Percentiles rank a stretch among this genome's conserved stretches.
phyloP scores from a whole-genome alignment of 2,329 filamentous ascomycete species.

The Pseudocercospora pini-densiflorae region DNA sequence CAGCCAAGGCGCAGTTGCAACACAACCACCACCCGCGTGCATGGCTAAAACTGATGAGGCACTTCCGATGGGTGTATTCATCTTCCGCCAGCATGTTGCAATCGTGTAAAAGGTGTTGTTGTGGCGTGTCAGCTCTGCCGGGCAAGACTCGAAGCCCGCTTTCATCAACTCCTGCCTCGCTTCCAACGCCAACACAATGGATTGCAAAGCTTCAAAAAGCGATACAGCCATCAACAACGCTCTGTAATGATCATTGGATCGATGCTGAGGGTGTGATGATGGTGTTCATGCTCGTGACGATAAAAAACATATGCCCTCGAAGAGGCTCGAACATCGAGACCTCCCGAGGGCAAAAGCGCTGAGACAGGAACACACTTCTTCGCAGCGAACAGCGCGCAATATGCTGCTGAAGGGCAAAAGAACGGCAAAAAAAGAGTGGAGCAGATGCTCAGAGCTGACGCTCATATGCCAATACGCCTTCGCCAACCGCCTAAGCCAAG shows the following conservation, averaged over 20 bases:
- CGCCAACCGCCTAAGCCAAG: not conserved
- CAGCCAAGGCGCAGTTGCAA: not conserved
- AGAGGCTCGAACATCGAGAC: not conserved
- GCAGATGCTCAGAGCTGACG: not conserved
- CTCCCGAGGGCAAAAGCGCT: not conserved
- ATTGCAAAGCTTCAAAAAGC: not conserved
- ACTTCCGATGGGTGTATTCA: not conserved
- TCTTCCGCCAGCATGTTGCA: not conserved
- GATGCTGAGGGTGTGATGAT: not conserved
- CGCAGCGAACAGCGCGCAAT: too few species aligned
- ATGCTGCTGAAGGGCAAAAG: not conserved
- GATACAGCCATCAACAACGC: not conserved
- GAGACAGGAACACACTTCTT: not conserved
- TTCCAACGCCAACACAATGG: not conserved
- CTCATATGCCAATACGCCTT: not conserved
- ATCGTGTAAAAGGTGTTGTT: not conserved
- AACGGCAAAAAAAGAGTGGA: not conserved
- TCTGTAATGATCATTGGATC: not conserved
- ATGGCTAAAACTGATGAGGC: not conserved
- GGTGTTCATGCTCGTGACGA: not conserved
- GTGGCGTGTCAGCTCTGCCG: not conserved
- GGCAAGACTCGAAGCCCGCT: not conserved
- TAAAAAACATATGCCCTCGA: not conserved
- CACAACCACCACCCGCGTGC: not conserved
- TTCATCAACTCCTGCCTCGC: not conserved